Base-by-base conservation (phyloP, 176 grass and related monocot species). In the Triticum timopheevii region DNA sequence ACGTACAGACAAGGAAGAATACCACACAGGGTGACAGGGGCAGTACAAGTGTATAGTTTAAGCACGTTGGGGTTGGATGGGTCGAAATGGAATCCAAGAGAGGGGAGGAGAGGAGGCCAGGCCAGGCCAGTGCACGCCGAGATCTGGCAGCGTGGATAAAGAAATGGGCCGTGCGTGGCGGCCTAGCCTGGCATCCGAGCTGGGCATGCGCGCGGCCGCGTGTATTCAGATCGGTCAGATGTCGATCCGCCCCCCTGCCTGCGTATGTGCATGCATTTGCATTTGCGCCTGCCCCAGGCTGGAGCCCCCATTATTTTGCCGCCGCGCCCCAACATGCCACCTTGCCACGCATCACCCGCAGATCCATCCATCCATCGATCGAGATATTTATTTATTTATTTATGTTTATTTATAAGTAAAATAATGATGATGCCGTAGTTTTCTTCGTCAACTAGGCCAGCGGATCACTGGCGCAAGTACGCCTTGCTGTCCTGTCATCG, bases 301-400 rank as follows among this genome's bases (percentile, higher is more conserved):
- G 88, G 79, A 45, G 62, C 47, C 10, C 24, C n/a, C 80, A 33
- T 78, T 86, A 82, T 86, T 90, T 78, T 80, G 52, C n/a, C 13
- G 82, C 66, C 47, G 30, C 50, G 50, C 69, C 27, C 78, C 88
- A 86, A 82, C 83, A 86, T 52, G 78, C 35, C 50, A 54, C 16
- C 45, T 49, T 49, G 50, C 80, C 73, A 54, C 45, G 73, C 47
- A 36, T 72, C 36, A 13, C 4, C 36, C 3, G 68, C 63, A 13
- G 45, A 73, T 73, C 69, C 3, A 30, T 8, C 28, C 2, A 72
- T 72, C 69, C 1, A 30, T 17, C 28, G 28, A 59, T 24, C 31
- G 44, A 76, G 16, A 20, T 31, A 7, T 31, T 12, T 23, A 38
- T 5, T 15, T 49, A 42, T 10, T 44, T 44, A 15, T 38, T 38